A percentile compares a stretch with the other conserved stretches of the same genome.
Conservation (phyloP, 495 filamentous ascomycete genomes). For the Chaetomium tenue region DNA sequence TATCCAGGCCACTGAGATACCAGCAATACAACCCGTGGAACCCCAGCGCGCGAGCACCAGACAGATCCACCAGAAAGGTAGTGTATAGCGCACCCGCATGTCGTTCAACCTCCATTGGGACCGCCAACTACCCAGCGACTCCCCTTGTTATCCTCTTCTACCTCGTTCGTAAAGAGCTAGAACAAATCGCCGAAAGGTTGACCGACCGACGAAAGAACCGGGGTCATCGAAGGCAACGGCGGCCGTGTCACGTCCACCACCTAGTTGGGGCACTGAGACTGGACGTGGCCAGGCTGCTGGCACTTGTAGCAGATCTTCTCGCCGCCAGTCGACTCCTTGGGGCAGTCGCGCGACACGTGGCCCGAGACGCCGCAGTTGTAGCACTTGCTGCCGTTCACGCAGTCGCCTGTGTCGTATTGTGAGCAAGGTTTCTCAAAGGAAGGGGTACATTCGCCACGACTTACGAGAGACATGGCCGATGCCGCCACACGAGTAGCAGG, state of each 20-base stretch:
- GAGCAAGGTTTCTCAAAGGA: slow-evolving; percentile 10
- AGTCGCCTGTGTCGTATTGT: slow-evolving; percentile 58
- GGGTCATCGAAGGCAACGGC: slow-evolving; percentile 21
- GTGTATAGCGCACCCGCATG: slow-evolving; percentile 32
- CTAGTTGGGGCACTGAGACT: slow-evolving; percentile 77
- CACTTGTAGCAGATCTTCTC: slow-evolving; percentile 99
- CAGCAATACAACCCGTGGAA: slow-evolving; percentile 34
- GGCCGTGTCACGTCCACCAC: slow-evolving; percentile 21
- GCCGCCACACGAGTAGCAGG: slow-evolving; percentile 80
- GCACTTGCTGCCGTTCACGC: slow-evolving; percentile 98
- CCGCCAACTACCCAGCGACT: slow-evolving; percentile 15
- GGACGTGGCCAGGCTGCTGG: slow-evolving; percentile 96
- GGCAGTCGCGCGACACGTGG: slow-evolving; percentile 93
- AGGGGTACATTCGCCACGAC: slow-evolving; percentile 21
- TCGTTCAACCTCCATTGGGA: slow-evolving; percentile 31
- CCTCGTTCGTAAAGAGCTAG: slow-evolving; percentile 25
- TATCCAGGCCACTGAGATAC: slow-evolving; percentile 40
- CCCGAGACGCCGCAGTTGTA: slow-evolving; percentile 98
- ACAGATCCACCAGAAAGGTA: slow-evolving; percentile 35
- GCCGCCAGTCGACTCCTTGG: slow-evolving; percentile 71
- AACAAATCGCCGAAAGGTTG: slow-evolving; percentile 28
- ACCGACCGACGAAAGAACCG: slow-evolving; percentile 27
- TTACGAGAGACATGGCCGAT: slow-evolving; percentile 91
- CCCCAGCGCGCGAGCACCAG: slow-evolving; percentile 30
- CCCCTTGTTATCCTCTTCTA: slow-evolving; percentile 30